A percentile compares a stretch with the other conserved stretches of the same genome.
These are phyloP conservation scores for Quercus variabilis DNA, from an alignment of 306 rosid genomes.

Conservation along the genomic window DNA sequence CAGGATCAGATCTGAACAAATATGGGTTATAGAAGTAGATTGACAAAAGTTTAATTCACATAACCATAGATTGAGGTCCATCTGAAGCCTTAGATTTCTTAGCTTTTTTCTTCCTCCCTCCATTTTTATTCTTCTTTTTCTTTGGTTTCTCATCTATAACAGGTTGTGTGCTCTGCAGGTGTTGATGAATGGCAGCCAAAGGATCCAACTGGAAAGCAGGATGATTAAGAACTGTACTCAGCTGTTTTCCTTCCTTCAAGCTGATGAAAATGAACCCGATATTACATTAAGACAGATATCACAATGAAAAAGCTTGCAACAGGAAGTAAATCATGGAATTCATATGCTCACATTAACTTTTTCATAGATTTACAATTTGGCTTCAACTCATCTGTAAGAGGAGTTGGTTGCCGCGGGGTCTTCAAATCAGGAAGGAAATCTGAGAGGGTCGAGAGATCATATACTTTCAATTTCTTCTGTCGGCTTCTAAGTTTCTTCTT, in stretches of 20 bases:
- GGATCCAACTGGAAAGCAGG: conserved; percentile 58
- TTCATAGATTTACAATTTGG: conserved; percentile 55
- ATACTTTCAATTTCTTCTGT: conserved; percentile 65
- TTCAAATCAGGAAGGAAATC: conserved; percentile 67
- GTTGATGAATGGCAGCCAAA: conserved; percentile 48
- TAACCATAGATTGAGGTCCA: conserved; percentile 51
- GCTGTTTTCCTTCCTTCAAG: conserved; percentile 56
- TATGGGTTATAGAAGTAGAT: conserved; percentile 10
- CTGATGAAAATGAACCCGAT: conserved; percentile 37
- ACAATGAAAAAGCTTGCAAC: conserved; percentile 8
- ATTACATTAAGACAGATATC: neutral
- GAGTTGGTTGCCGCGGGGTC: conserved; percentile 21
- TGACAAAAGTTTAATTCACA: conserved; percentile 19
- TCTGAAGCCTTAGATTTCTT: conserved; percentile 47
- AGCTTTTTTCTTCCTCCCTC: conserved; percentile 56
- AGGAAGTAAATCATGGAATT: conserved; percentile 12
- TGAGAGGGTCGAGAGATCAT: conserved; percentile 59
- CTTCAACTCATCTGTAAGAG: conserved; percentile 34
- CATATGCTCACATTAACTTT: conserved; percentile 55
- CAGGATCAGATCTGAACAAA: neutral
- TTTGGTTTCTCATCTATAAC: conserved; percentile 48
- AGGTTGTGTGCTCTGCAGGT: conserved; percentile 62
- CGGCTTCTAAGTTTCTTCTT: conserved; percentile 53
- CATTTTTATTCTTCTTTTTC: conserved; percentile 55
- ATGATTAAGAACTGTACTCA: conserved; percentile 51